Evolutionary conservation across 179 eudicot genomes (phyloP).

Genomic region (Beta macrorhiza): DNA sequence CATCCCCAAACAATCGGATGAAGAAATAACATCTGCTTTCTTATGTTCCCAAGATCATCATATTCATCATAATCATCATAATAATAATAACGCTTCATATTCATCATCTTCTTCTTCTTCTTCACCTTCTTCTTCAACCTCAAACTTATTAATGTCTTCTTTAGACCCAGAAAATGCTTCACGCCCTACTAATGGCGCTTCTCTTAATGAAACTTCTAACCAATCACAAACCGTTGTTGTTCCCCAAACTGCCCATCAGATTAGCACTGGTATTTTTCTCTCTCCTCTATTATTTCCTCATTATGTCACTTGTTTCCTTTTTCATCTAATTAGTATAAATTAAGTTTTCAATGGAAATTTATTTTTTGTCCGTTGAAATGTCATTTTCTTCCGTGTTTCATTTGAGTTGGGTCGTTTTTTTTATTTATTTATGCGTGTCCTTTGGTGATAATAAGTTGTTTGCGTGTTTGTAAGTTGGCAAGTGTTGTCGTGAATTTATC

Average conservation of each 20-base stretch:
- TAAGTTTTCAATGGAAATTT: too few species aligned
- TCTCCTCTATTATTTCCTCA: not conserved
- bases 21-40: constrained; percentile 28
- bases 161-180: constrained; percentile 22
- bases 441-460: not conserved
- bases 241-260: constrained; percentile 83
- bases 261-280: constrained; percentile 55
- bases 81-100: not conserved
- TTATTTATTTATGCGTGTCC: not conserved
- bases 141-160: constrained; percentile 14
- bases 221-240: constrained; percentile 27
- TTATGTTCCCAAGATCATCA: constrained; percentile 13
- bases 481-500: too few species aligned
- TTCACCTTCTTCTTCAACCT: not conserved
- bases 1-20: constrained; percentile 27
- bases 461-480: not conserved
- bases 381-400: not conserved
- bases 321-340: too few species aligned
- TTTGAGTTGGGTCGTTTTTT: not conserved
- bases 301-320: not conserved
- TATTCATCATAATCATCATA: not conserved
- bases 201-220: constrained; percentile 8
- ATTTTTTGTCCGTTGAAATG: not conserved
- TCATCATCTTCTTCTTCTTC: not conserved
- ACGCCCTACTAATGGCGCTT: not conserved